Conservation (phyloP, 257 asterid genomes). For the Nicotiana attenuata region DNA sequence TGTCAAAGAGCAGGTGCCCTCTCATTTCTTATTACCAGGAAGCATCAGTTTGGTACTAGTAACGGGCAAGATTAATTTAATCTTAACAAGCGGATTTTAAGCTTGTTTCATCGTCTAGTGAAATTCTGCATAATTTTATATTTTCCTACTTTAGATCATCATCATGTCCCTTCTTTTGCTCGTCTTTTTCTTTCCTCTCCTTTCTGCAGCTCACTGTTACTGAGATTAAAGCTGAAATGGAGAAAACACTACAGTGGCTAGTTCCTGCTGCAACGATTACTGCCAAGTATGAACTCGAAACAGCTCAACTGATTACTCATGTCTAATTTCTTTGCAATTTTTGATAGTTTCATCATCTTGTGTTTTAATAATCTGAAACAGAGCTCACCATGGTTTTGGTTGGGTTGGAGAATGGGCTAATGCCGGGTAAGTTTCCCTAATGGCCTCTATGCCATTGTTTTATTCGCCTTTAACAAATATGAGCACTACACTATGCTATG, state of each 20-base stretch:
- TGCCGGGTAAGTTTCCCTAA: slow-evolving; percentile 50
- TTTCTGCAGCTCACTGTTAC: slow-evolving; percentile 41
- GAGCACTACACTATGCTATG: neutral
- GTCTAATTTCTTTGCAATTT: neutral
- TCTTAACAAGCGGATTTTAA: neutral
- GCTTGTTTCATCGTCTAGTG: neutral
- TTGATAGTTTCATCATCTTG: neutral
- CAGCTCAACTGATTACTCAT: neutral
- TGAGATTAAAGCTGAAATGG: slow-evolving; percentile 76
- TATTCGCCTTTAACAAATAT: neutral
- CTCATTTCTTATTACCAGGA: neutral
- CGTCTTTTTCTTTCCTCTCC: neutral
- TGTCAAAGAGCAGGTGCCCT: slow-evolving; percentile 54
- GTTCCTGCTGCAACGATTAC: slow-evolving; percentile 68
- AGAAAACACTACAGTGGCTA: slow-evolving; percentile 71
- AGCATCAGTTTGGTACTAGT: neutral
- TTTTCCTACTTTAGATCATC: neutral
- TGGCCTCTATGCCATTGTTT: neutral
- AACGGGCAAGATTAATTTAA: neutral
- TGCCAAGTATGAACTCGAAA: slow-evolving; percentile 47
- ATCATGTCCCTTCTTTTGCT: neutral
- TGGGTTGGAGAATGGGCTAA: slow-evolving; percentile 28
- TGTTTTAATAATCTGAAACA: slow-evolving; percentile 18
- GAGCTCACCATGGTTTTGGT: slow-evolving; percentile 87
- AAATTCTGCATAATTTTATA: neutral